Percentiles rank a stretch among this genome's conserved stretches.
These are phyloP conservation scores for Syzygium grande DNA, from an alignment of 345 rosid genomes.

Conservation along the genomic window DNA sequence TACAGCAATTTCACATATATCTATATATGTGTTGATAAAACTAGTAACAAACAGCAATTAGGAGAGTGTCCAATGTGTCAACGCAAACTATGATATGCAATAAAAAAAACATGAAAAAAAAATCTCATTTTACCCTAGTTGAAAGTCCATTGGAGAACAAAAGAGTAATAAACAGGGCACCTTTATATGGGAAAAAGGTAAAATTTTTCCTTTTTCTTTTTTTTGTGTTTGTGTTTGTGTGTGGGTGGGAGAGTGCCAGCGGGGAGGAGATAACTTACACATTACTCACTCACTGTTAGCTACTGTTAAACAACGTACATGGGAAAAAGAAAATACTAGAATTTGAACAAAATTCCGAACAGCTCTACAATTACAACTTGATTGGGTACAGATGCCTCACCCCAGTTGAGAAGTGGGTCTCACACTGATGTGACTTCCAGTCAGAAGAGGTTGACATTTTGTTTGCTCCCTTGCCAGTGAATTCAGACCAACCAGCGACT, in stretches of 20 bases:
- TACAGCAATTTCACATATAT: too few species aligned
- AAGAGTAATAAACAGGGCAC: neutral
- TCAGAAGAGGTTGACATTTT: neutral
- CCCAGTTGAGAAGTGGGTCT: neutral
- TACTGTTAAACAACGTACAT: neutral
- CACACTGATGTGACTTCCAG: neutral
- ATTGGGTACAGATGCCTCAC: neutral
- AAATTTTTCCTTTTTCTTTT: neutral
- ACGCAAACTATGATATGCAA: neutral
- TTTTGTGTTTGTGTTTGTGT: neutral
- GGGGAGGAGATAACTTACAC: neutral
- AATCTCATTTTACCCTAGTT: neutral
- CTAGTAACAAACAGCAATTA: neutral
- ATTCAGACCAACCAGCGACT: conserved; percentile 10
- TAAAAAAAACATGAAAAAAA: neutral
- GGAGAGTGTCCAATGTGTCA: neutral
- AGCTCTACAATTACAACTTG: neutral
- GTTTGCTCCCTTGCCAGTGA: conserved; percentile 2
- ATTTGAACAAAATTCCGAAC: neutral
- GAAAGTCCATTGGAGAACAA: neutral
- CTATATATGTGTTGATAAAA: too few species aligned
- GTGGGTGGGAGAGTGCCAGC: neutral
- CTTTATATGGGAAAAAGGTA: neutral
- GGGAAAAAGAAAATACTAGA: neutral
- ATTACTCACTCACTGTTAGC: neutral